Percentiles rank a stretch among this genome's conserved stretches.
phyloP scores from a whole-genome alignment of 352 stramenopile genomes.

The Detonula confervacea region DNA sequence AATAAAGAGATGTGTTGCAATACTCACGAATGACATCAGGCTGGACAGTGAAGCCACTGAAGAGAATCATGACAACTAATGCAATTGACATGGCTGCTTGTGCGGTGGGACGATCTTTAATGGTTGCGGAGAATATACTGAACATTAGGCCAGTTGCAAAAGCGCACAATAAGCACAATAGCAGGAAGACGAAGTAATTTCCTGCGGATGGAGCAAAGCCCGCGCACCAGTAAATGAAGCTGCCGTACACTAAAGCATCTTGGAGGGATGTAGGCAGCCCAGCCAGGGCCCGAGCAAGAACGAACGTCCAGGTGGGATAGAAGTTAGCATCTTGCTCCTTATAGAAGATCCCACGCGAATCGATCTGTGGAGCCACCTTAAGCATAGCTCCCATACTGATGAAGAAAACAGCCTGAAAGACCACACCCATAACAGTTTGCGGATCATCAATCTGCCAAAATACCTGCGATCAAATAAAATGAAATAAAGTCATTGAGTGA shows the following conservation, averaged over 20 bases:
- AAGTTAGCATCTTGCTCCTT: conserved; percentile 86
- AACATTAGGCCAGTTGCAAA: conserved; percentile 64
- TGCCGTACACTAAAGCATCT: conserved; percentile 72
- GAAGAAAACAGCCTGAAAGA: conserved; percentile 91
- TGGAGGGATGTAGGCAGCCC: conserved; percentile 68
- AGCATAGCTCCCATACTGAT: conserved; percentile 87
- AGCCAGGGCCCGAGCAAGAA: conserved; percentile 72
- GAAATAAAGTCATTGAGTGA: too few relatives aligned
- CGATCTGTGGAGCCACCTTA: conserved; percentile 87
- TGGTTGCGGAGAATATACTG: conserved; percentile 64
- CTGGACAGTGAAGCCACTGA: conserved; percentile 69
- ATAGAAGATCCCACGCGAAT: conserved; percentile 83
- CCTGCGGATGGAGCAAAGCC: conserved; percentile 63
- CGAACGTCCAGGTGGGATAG: conserved; percentile 84
- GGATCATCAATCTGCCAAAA: conserved; percentile 74
- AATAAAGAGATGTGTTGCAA: too few relatives aligned
- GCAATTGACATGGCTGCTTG: conserved; percentile 65
- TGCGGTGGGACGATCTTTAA: conserved; percentile 53
- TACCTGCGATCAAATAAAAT: conserved; percentile 8
- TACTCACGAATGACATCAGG: conserved; percentile 61
- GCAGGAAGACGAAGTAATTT: conserved; percentile 76
- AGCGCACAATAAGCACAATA: conserved; percentile 57
- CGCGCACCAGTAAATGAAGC: conserved; percentile 76
- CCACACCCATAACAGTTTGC: conserved; percentile 85
- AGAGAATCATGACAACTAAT: conserved; percentile 63